Conservation (phyloP, 768 basidiomycete species). For the Kwoniella botswanensis region DNA sequence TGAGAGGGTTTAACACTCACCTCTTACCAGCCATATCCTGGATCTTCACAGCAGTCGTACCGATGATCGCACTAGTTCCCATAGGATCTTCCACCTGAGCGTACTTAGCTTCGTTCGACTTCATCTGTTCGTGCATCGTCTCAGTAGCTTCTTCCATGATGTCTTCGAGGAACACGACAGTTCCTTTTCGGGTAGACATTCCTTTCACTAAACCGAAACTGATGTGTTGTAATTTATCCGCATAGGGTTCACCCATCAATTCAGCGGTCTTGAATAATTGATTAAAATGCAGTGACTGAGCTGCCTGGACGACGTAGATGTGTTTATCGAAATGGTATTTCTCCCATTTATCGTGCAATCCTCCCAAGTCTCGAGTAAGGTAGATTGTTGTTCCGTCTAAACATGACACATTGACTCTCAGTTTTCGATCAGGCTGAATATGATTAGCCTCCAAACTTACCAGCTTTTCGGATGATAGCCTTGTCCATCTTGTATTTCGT, state of each 20-base stretch:
- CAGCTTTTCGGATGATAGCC: slow-evolving; percentile 80
- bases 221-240: slow-evolving; percentile 78
- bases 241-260: slow-evolving; percentile 89
- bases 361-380: slow-evolving; percentile 92
- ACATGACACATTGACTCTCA: not conserved
- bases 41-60: slow-evolving; percentile 94
- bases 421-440: not conserved
- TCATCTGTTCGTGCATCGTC: slow-evolving; percentile 97
- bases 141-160: slow-evolving; percentile 76
- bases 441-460: slow-evolving; percentile 34
- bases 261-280: slow-evolving; percentile 94
- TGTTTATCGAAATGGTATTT: slow-evolving; percentile 89
- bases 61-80: slow-evolving; percentile 76
- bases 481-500: slow-evolving; percentile 90
- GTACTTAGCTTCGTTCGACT: slow-evolving; percentile 91
- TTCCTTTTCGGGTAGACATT: slow-evolving; percentile 86
- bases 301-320: slow-evolving; percentile 83
- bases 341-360: slow-evolving; percentile 87
- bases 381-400: slow-evolving; percentile 92
- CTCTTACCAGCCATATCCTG: slow-evolving; percentile 96
- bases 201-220: slow-evolving; percentile 80
- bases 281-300: slow-evolving; percentile 78
- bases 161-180: slow-evolving; percentile 91
- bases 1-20: slow-evolving; percentile 60
- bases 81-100: slow-evolving; percentile 85